Percentiles rank a stretch among this genome's conserved stretches.
Evolutionary conservation across 2,329 filamentous ascomycete genomes (phyloP).

Genomic region (Colletotrichum sp.): DNA sequence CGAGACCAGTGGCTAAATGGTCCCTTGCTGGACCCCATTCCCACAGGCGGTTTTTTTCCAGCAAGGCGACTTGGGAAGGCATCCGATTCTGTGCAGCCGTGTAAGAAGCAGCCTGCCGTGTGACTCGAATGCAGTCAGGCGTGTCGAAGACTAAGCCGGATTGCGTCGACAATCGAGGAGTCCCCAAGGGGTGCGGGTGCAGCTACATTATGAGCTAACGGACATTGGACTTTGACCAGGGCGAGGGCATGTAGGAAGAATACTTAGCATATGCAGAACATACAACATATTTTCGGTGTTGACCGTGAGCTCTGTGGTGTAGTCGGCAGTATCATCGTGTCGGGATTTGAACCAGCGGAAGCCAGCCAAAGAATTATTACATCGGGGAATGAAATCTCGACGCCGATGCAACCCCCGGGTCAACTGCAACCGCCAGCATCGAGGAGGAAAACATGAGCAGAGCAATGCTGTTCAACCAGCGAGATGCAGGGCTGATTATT

Average conservation of each 20-base stretch:
- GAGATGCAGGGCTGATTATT: neutral
- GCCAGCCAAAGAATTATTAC: neutral
- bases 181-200: neutral
- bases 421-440: neutral
- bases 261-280: neutral
- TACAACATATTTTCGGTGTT: neutral
- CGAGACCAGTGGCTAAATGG: neutral
- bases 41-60: neutral
- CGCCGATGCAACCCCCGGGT: neutral
- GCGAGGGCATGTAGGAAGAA: neutral
- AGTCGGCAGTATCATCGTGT: neutral
- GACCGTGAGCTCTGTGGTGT: neutral
- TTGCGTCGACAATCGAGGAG: neutral
- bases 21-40: neutral
- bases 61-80: neutral
- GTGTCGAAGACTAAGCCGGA: neutral
- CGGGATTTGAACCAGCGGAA: neutral
- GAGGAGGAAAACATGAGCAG: neutral
- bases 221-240: neutral
- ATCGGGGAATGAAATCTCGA: neutral
- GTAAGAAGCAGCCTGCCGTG: neutral
- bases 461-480: neutral
- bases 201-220: neutral
- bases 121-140: neutral
- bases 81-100: neutral